phyloP scores from a whole-genome alignment of 148 eudicot genomes.

The Simmondsia chinensis region DNA sequence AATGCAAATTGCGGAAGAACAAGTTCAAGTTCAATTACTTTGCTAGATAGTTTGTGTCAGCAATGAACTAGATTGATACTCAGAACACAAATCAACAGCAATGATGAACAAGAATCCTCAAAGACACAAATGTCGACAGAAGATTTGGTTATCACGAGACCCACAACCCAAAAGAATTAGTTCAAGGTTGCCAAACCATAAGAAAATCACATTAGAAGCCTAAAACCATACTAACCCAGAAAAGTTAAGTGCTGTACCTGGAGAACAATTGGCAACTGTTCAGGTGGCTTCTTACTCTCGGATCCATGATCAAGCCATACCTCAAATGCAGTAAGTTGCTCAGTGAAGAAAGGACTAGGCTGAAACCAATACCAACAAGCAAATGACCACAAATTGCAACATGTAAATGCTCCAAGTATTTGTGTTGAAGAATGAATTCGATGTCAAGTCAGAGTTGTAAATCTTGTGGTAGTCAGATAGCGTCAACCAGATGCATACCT shows the following conservation, averaged over 20 bases:
- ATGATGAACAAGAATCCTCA: too few relatives aligned
- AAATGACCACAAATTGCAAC: too few relatives aligned
- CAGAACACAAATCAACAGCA: too few relatives aligned
- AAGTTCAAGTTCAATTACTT: too few relatives aligned
- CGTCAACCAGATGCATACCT: conserved; percentile 31
- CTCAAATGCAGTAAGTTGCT: conserved; percentile 92
- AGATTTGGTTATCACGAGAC: too few relatives aligned
- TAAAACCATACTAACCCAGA: not conserved
- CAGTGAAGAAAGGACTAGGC: conserved; percentile 97
- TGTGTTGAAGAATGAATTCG: not conserved
- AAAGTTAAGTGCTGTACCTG: too few relatives aligned
- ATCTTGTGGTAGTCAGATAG: not conserved
- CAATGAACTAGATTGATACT: too few relatives aligned
- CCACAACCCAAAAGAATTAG: too few relatives aligned
- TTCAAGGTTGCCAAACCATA: not conserved
- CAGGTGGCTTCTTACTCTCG: conserved; percentile 82
- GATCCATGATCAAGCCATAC: conserved; percentile 99
- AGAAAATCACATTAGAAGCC: not conserved
- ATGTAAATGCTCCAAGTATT: conserved; percentile 1
- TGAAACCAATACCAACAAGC: too few relatives aligned
- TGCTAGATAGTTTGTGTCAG: too few relatives aligned
- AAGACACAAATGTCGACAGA: too few relatives aligned
- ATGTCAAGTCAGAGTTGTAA: not conserved
- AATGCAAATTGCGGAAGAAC: too few relatives aligned
- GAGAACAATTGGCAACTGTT: conserved; percentile 96